Percentiles rank a stretch among this genome's conserved stretches.
Evolutionary conservation across 2,329 filamentous ascomycete species (phyloP).

Genomic region (Daldinia sp.): DNA sequence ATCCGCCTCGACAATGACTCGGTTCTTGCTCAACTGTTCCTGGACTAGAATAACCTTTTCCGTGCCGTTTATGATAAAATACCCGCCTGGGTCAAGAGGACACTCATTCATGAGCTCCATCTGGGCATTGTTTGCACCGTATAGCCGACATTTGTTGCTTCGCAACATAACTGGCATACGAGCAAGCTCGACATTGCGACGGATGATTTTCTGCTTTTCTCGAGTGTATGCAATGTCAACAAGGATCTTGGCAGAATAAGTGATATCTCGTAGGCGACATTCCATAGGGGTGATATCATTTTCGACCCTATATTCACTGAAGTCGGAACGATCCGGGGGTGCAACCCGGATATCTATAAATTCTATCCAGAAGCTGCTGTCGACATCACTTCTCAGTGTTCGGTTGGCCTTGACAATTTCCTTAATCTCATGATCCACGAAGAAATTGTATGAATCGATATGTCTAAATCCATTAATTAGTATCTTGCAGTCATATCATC

Average conservation of each 20-base stretch:
- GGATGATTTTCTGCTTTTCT: constrained; percentile 79
- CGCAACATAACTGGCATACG: constrained; percentile 97
- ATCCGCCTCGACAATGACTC: constrained; percentile 95
- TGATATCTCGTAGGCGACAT: constrained; percentile 95
- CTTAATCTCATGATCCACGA: constrained; percentile 95
- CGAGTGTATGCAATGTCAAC: constrained; percentile 93
- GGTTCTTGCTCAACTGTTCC: constrained; percentile 98
- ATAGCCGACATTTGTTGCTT: constrained; percentile 91
- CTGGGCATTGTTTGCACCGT: constrained; percentile 83
- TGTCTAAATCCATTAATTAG: constrained; percentile 62
- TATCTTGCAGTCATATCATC: constrained; percentile 5
- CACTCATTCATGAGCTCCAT: constrained; percentile 97
- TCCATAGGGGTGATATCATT: constrained; percentile 92
- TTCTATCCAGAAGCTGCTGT: constrained; percentile 92
- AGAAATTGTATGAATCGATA: constrained; percentile 99
- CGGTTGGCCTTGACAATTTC: constrained; percentile 95
- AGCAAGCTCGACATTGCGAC: constrained; percentile 83
- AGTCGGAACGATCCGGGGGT: constrained; percentile 81
- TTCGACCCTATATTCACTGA: constrained; percentile 76
- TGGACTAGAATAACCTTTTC: constrained; percentile 99
- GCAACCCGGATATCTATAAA: constrained; percentile 92
- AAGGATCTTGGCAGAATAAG: constrained; percentile 94
- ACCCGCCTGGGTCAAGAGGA: constrained; percentile 93
- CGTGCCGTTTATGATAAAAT: constrained; percentile 97
- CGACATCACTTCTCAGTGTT: constrained; percentile 89